phyloP scores from a whole-genome alignment of 2,329 filamentous ascomycete species.

The Endocalyx cinctus region DNA sequence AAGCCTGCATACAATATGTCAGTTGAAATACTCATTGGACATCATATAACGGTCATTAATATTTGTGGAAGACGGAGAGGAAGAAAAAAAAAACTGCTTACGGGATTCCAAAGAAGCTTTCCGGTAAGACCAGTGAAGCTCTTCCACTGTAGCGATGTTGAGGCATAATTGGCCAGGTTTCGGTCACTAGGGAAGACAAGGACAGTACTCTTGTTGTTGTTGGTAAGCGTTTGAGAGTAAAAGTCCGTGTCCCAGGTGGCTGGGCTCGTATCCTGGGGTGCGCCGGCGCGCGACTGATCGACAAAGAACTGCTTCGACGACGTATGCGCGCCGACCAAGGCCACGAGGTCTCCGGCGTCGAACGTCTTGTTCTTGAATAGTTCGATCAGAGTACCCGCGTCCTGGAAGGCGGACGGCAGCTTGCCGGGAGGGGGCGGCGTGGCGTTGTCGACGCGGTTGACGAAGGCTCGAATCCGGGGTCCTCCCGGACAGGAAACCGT shows the following conservation, averaged over 20 bases:
- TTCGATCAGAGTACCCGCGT: slow-evolving; percentile 37
- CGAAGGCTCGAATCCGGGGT: slow-evolving; percentile 43
- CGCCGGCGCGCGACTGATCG: slow-evolving; percentile 31
- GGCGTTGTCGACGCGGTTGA: slow-evolving; percentile 42
- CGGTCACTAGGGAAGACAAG: slow-evolving; percentile 29
- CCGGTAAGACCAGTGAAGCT: slow-evolving; percentile 18
- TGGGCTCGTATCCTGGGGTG: slow-evolving; percentile 43
- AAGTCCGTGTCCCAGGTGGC: slow-evolving; percentile 46
- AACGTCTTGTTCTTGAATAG: slow-evolving; percentile 49
- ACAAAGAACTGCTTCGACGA: slow-evolving; percentile 43
- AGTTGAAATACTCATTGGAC: neutral
- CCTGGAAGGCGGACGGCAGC: slow-evolving; percentile 37
- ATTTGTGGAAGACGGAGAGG: too few species aligned
- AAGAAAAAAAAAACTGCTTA: slow-evolving; percentile 10
- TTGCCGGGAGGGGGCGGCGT: slow-evolving; percentile 36
- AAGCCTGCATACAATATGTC: slow-evolving; percentile 18
- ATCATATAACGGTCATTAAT: neutral
- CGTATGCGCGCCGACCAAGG: slow-evolving; percentile 51
- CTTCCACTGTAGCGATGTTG: slow-evolving; percentile 17
- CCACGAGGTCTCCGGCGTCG: slow-evolving; percentile 43
- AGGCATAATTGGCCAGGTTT: slow-evolving; percentile 17
- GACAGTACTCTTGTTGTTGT: slow-evolving; percentile 20
- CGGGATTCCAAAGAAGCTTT: slow-evolving; percentile 16
- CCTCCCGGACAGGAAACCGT: slow-evolving; percentile 48
- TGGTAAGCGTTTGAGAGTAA: slow-evolving; percentile 37